phyloP scores from a whole-genome alignment of 2,329 filamentous ascomycete genomes.

The Calonectria pteridis region DNA sequence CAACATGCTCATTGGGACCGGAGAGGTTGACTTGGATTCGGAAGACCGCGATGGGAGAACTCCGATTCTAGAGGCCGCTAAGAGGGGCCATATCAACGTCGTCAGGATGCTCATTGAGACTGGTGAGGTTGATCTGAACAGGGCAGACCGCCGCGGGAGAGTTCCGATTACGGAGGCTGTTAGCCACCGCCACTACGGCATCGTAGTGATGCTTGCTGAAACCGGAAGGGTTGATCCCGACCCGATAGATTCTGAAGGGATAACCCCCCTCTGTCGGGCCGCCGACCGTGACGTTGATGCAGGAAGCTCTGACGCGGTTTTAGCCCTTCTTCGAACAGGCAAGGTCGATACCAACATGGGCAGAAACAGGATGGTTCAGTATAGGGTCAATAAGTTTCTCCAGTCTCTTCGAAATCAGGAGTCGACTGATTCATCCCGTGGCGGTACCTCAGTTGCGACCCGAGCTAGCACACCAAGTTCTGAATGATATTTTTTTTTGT shows the following conservation, averaged over 20 bases:
- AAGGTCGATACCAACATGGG: background rate
- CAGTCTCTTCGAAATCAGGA: no score
- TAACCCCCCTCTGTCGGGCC: background rate
- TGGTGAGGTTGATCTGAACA: no score
- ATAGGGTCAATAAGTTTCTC: background rate
- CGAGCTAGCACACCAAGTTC: background rate
- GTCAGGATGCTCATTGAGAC: no score
- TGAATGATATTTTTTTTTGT: background rate
- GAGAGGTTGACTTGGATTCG: background rate
- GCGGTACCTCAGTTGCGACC: no score
- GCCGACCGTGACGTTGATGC: rapidly evolving
- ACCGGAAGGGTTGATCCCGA: background rate
- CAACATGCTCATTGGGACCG: background rate
- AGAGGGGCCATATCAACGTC: rapidly evolving
- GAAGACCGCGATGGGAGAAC: background rate
- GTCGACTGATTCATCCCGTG: background rate
- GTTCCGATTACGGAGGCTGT: no score
- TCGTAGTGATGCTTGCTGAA: no score
- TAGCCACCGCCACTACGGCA: no score
- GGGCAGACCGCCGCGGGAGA: no score
- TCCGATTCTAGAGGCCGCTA: background rate
- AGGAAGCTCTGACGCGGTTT: background rate
- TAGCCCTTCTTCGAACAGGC: background rate
- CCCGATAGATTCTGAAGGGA: background rate
- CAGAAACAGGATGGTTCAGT: background rate